Evolutionary conservation across 441 rosid species (phyloP), one percentile per base, ranked within the genome.

Genomic region (Iberis amara): DNA sequence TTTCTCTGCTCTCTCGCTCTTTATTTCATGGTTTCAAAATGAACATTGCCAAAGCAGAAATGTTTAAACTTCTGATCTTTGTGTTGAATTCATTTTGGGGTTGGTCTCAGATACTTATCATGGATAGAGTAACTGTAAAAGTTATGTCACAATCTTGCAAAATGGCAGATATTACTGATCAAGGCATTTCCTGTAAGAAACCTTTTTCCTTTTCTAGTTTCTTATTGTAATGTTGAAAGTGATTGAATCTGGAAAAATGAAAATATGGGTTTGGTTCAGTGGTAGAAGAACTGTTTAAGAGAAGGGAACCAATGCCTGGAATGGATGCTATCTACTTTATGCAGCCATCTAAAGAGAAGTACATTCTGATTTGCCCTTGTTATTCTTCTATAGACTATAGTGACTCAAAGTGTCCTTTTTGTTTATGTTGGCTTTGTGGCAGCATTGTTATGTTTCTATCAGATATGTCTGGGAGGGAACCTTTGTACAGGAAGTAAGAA

Each of bases 111-210:
- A 88, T 91, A 27, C 82, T 88, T 15, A 91, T 91, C 56, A 91
- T 91, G 96, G 98, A 91, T 59, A 88, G 79, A 70, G 94, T 85
- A 55, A 87, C 95, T 0, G 79, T 91, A 40, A 91, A 91, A 73
- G 98, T 91, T 10, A 81, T 91, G 95, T 85, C 96, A 24, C 73
- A 79, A 54, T 75, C 94, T 7, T 91, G 98, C 74, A 88, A 85
- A 70, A 91, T 91, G 96, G 82, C 91, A 3, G 96, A 91, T 65
- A 91, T 83, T 66, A 91, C 94, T 8, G 98, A 91, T 69, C 98
- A 80, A 75, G 95, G 98, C 58, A 65, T 91, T 73, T 91, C 91
- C 42, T 66, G 98, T 91, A 80, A 79, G 91, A 40, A 11, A 44
- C 33, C 14, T n/a, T 24, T 27, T 1, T 5, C 30, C 2, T 26